Evolutionary conservation across 2,329 filamentous ascomycete species (phyloP), one percentile per base, ranked within the genome.

Genomic region (Diplodia mutila): DNA sequence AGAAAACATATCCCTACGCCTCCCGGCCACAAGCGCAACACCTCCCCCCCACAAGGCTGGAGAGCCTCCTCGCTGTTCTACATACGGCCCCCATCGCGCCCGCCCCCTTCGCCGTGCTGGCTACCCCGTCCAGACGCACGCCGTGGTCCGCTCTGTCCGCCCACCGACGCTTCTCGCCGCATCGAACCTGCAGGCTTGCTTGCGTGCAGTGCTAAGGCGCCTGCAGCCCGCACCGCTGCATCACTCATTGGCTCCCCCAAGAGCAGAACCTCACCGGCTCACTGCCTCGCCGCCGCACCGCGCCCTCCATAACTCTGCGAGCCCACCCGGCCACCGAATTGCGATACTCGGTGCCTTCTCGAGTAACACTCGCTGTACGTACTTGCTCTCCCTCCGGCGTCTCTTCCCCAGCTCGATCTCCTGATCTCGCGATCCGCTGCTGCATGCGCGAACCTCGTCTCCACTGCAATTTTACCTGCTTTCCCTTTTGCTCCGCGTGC

Each of bases 401-500:
- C 16, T 34, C 32, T n/a, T 49, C 64, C 64, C 39, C 64, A 57
- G 21, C 27, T 29, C 64, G 64, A 59, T 66, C 64, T 57, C 52
- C 52, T 57, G 64, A 66, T 66, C 64, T 25, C 51, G 53, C 52
- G 42, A 57, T 39, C 25, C 39, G 37, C 64, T 57, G 52, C 64
- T 57, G 52, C 64, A 66, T 57, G 64, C 52, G 52, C 64, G 64
- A 66, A 53, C 64, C 51, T 66, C 49, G 64, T 57, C 64, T 37
- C 52, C 64, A 66, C 64, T 66, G 64, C 52, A 66, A 66, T 66
- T 57, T 66, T 21, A 66, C 39, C 57, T 66, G 64, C 64, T 57
- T 66, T 57, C 52, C 64, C 23, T 57, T 57, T 49, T 37, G 39
- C 64, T 57, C 39, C 52, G 64, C 64, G 64, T 66, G 64, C 64